phyloP scores from a whole-genome alignment of 2,329 filamentous ascomycete genomes.

The Cordyceps javanica region DNA sequence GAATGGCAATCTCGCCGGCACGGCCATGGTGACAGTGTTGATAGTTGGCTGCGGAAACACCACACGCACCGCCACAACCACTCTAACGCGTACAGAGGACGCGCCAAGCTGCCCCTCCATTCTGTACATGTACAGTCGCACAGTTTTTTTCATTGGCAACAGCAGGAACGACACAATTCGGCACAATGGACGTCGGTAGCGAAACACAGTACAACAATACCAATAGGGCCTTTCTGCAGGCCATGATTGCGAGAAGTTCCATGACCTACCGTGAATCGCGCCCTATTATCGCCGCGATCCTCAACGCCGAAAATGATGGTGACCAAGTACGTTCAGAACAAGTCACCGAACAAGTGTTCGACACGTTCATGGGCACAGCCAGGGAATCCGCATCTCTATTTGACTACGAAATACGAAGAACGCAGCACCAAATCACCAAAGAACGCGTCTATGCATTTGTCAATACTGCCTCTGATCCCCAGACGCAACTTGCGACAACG shows the following conservation, averaged over 20 bases:
- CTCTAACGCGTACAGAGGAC: constrained; percentile 11
- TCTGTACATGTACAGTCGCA: not conserved
- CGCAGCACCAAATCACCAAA: constrained; percentile 60
- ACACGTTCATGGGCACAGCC: constrained; percentile 61
- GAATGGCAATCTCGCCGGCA: too few species aligned
- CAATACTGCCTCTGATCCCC: constrained; percentile 77
- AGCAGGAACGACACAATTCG: not conserved
- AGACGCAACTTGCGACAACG: constrained; percentile 81
- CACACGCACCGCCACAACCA: not conserved
- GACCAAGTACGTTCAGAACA: constrained; percentile 47
- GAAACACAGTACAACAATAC: constrained; percentile 46
- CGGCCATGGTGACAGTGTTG: too few species aligned
- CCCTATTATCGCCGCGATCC: constrained; percentile 69
- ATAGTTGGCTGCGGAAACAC: not conserved
- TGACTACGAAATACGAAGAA: constrained; percentile 80
- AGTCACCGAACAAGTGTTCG: constrained; percentile 62
- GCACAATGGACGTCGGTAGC: constrained; percentile 23
- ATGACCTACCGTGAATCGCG: constrained; percentile 71
- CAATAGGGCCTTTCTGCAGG: constrained; percentile 87
- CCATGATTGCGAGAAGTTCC: constrained; percentile 70
- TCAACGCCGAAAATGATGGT: constrained; percentile 44
- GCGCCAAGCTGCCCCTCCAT: constrained; percentile 5
- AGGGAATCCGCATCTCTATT: constrained; percentile 70
- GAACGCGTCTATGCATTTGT: constrained; percentile 75
- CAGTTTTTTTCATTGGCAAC: not conserved